These are phyloP conservation scores for Neopestalotiopsis clavispora DNA, from an alignment of 2,329 filamentous ascomycete genomes.

Conservation along the genomic window DNA sequence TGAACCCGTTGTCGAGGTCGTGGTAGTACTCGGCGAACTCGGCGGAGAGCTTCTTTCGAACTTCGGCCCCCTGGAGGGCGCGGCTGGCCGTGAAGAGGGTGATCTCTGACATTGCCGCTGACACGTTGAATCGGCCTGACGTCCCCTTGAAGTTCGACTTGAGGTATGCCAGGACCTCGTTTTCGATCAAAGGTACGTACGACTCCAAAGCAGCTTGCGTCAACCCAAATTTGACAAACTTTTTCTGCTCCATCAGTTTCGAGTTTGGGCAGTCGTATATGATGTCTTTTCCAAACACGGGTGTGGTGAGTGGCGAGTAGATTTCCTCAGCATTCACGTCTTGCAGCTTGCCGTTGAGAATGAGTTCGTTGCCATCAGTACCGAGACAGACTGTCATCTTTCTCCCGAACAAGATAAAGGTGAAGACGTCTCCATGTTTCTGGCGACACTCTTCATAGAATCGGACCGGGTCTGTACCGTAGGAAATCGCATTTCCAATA, in stretches of 20 bases:
- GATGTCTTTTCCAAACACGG: slow-evolving; percentile 76
- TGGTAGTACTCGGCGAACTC: slow-evolving; percentile 79
- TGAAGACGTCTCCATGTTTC: slow-evolving; percentile 61
- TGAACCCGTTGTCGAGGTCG: slow-evolving; percentile 73
- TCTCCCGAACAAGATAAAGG: slow-evolving; percentile 57
- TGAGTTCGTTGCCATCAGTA: slow-evolving; percentile 57
- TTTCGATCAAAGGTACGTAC: slow-evolving; percentile 75
- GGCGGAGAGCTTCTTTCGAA: slow-evolving; percentile 72
- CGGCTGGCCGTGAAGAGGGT: slow-evolving; percentile 83
- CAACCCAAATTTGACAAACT: slow-evolving; percentile 76
- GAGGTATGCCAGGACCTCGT: slow-evolving; percentile 71
- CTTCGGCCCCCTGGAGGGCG: slow-evolving; percentile 76
- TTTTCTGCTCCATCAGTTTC: slow-evolving; percentile 90
- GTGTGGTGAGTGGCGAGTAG: slow-evolving; percentile 55
- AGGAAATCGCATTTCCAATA: slow-evolving; percentile 72
- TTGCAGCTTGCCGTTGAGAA: slow-evolving; percentile 58
- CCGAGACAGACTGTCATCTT: slow-evolving; percentile 57
- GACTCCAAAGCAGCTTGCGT: slow-evolving; percentile 66
- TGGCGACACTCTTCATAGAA: slow-evolving; percentile 69
- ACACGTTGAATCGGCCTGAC: slow-evolving; percentile 67
- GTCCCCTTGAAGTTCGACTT: slow-evolving; percentile 61
- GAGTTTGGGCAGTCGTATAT: slow-evolving; percentile 85
- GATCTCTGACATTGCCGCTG: slow-evolving; percentile 73
- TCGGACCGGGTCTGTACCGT: slow-evolving; percentile 72
- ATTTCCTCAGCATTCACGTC: slow-evolving; percentile 61